These are phyloP conservation scores for Tulasnella sp. DNA, from an alignment of 768 basidiomycete species.

Conservation along the genomic window DNA sequence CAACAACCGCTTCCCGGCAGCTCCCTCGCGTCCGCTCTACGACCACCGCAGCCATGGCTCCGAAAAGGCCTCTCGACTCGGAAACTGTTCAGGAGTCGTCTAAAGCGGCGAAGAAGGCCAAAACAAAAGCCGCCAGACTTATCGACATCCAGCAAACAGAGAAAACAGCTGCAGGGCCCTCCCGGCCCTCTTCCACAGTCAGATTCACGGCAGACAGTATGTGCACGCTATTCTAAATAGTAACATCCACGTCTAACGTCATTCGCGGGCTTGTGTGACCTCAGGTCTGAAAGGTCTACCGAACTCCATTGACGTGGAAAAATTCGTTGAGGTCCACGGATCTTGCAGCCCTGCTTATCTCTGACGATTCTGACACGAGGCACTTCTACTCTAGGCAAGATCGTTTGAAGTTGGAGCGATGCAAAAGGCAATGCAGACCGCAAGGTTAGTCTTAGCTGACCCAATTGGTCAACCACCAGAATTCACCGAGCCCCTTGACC, in stretches of 20 bases:
- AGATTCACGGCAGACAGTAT: constrained; percentile 28
- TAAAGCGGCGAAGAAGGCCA: constrained; percentile 62
- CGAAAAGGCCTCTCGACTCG: constrained; percentile 38
- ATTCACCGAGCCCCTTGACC: neutral
- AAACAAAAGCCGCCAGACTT: constrained; percentile 52
- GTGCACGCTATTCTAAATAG: constrained; percentile 33
- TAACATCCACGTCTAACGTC: neutral
- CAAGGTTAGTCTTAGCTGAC: constrained; percentile 43
- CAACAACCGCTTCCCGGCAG: neutral
- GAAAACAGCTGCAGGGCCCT: constrained; percentile 19
- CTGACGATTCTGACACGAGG: neutral
- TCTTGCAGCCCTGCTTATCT: neutral
- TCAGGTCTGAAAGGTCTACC: constrained; percentile 58
- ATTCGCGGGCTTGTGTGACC: neutral
- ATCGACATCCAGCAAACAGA: constrained; percentile 49
- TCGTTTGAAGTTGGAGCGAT: constrained; percentile 87
- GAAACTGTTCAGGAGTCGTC: constrained; percentile 28
- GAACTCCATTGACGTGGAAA: constrained; percentile 73
- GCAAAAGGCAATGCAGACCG: constrained; percentile 75
- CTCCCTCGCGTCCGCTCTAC: neutral
- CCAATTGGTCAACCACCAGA: neutral
- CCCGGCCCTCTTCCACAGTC: constrained; percentile 18
- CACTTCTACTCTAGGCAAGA: constrained; percentile 48
- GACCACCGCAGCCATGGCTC: constrained; percentile 30
- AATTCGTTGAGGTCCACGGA: constrained; percentile 67